Conservation (phyloP, 495 filamentous ascomycete species). For the Daldinia vernicosa region DNA sequence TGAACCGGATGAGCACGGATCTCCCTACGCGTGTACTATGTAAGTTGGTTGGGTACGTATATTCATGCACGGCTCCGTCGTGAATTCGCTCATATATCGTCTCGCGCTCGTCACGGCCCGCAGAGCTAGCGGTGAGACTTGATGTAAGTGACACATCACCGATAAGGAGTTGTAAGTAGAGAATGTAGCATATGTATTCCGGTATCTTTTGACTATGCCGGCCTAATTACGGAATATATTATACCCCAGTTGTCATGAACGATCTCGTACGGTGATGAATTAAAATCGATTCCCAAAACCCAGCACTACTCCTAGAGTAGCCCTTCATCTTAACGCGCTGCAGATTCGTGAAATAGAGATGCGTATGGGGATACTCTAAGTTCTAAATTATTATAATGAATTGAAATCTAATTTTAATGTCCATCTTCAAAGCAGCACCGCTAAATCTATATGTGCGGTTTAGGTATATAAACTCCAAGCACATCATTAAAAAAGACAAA, state of each 20-base stretch:
- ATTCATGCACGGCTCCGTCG: slow-evolving; percentile 1
- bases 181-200: background rate
- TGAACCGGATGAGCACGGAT: slow-evolving; percentile 2
- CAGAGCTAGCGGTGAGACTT: slow-evolving; percentile 4
- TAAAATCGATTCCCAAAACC: background rate
- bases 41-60: background rate
- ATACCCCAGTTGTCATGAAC: background rate
- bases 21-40: background rate
- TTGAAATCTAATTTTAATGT: slow-evolving; percentile 18
- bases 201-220: background rate
- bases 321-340: background rate
- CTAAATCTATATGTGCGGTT: background rate
- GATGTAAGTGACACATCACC: background rate
- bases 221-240: no score
- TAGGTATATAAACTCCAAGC: slow-evolving; percentile 1
- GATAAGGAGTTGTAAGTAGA: slow-evolving; percentile 4
- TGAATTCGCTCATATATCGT: background rate
- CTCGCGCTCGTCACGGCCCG: slow-evolving; percentile 9
- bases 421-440: slow-evolving; percentile 5
- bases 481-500: background rate
- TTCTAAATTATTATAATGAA: slow-evolving; percentile 9
- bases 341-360: background rate
- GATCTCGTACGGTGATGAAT: background rate
- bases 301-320: background rate
- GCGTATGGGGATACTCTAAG: background rate